Evolutionary conservation across 305 asterid species (phyloP), one percentile per base, ranked within the genome.

Genomic region (Striga hermonthica): DNA sequence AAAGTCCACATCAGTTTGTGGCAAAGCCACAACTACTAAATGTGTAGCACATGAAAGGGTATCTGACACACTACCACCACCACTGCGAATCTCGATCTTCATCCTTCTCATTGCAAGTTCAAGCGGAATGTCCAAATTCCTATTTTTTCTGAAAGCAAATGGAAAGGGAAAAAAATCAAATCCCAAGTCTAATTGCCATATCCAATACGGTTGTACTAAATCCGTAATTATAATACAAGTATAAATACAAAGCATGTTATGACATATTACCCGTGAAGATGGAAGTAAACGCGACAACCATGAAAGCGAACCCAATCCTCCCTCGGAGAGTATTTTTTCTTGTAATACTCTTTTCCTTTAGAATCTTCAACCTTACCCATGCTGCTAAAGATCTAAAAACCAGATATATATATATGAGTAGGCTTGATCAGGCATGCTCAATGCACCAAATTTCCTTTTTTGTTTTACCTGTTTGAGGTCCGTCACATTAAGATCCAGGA

Each of bases 271-370:
- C 50, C 78, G 44, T 85, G 84, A 70, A 82, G 69, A 76, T 79
- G 83, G 75, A 92, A 89, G 83, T 81, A 86, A 75, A 89, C 76
- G 78, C 72, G 55, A 82, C 90, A 89, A 73, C 86, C 91, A 58
- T 80, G 92, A 81, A 92, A 92, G 47, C 77, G 89, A 62, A 78
- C 77, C 97, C 98, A 87, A 67, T 87, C 81, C 61, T 84, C 88
- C 76, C 80, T 78, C 1, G 92, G 96, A 72, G 89, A 87, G 22
- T 79, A 75, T 73, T 86, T 92, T 71, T 80, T 81, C 87, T 84
- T 87, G 81, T 85, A 89, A 78, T 79, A 69, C 40, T 80, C 87
- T 60, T 76, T 57, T 63, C 70, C 75, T 69, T 79, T 81, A 62
- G 81, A 66, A 76, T 83, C 80, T 75, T 66, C 88, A 39, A 28